A percentile compares a stretch with the other conserved stretches of the same genome.
Evolutionary conservation across 2,329 filamentous ascomycete genomes (phyloP).

Genomic region (Tolypocladium paradoxum): DNA sequence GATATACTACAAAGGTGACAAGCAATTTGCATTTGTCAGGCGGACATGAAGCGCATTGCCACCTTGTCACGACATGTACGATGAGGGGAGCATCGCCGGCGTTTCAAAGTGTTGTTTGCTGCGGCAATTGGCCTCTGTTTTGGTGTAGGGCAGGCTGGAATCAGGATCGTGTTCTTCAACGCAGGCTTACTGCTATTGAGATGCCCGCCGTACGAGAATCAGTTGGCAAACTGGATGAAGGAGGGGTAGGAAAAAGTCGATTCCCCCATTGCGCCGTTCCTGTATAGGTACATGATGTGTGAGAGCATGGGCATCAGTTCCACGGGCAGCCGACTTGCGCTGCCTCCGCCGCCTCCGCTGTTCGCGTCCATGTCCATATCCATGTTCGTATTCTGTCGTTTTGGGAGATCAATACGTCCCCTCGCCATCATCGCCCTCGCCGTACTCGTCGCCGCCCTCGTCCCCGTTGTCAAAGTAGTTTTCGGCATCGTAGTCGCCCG

Average conservation of each 20-base stretch:
- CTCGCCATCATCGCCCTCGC: constrained; percentile 39
- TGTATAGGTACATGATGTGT: neutral
- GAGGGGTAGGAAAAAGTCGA: neutral
- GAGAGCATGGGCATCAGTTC: neutral
- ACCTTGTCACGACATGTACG: neutral
- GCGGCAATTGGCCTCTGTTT: neutral
- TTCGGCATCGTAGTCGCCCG: constrained; percentile 51
- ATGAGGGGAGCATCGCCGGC: constrained; percentile 1
- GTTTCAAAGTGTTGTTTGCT: neutral
- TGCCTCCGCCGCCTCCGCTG: neutral
- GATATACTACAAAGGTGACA: neutral
- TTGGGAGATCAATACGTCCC: constrained; percentile 22
- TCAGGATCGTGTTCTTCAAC: neutral
- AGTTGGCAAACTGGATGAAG: neutral
- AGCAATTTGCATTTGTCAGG: neutral
- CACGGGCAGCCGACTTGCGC: neutral
- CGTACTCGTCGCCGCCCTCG: constrained; percentile 41
- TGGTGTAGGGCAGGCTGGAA: neutral
- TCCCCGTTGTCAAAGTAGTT: constrained; percentile 49
- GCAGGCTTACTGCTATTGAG: neutral
- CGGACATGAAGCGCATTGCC: neutral
- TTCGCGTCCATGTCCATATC: neutral
- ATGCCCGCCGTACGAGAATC: neutral
- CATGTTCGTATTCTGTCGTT: neutral
- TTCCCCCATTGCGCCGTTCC: neutral